phyloP scores from a whole-genome alignment of 2,329 filamentous ascomycete species.

The Fusarium xyrophilum region DNA sequence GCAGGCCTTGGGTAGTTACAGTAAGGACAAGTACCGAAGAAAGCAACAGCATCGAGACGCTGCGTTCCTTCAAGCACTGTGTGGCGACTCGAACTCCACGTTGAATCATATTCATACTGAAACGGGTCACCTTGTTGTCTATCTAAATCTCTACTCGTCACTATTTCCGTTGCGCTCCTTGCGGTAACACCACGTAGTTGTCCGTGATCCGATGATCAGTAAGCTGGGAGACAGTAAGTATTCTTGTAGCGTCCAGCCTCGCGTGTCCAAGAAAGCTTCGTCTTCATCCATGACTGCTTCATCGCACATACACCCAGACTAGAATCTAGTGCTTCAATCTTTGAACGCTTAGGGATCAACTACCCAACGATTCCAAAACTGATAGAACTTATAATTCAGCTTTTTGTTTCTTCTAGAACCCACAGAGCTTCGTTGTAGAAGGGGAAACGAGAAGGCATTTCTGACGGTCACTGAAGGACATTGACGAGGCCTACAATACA shows the following conservation, averaged over 20 bases:
- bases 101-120: fast-evolving
- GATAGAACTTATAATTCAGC: too few relatives aligned
- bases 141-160: neutral
- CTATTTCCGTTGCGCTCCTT: neutral
- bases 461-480: too few relatives aligned
- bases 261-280: neutral
- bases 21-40: neutral
- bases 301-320: too few relatives aligned
- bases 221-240: neutral
- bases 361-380: too few relatives aligned
- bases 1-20: fast-evolving
- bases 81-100: neutral
- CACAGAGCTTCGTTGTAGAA: too few relatives aligned
- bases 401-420: too few relatives aligned
- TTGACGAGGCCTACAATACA: too few relatives aligned
- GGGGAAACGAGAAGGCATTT: too few relatives aligned
- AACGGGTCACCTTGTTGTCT: neutral
- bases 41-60: neutral
- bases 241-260: neutral
- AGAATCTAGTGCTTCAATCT: too few relatives aligned
- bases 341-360: too few relatives aligned
- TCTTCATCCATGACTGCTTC: neutral
- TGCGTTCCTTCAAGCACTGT: neutral
- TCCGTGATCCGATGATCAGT: neutral
- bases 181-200: neutral